Evolutionary conservation across 345 rosid genomes (phyloP).

Genomic region (Isatis tinctoria): DNA sequence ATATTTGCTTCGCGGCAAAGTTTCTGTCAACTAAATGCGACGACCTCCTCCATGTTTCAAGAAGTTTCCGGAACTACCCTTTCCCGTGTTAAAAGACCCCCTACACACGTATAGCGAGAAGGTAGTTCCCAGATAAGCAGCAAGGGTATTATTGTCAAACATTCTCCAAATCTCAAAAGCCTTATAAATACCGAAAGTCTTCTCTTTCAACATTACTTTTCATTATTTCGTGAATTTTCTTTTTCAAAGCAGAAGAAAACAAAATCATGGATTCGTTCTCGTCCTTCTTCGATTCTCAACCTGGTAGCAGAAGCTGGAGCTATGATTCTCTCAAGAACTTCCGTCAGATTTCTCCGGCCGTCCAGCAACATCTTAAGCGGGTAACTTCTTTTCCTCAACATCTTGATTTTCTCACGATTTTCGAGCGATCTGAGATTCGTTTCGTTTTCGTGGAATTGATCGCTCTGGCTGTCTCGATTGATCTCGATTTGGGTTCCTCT

Average conservation of each 20-base stretch:
- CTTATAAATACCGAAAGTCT: slow-evolving; percentile 2
- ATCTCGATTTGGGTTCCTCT: neutral
- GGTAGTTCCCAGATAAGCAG: neutral
- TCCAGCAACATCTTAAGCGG: slow-evolving; percentile 87
- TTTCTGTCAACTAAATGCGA: neutral
- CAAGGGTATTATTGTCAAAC: neutral
- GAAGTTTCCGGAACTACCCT: slow-evolving; percentile 28
- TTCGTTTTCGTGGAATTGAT: neutral
- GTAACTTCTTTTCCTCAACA: too few species aligned
- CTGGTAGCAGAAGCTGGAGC: slow-evolving; percentile 52
- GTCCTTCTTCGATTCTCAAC: slow-evolving; percentile 68
- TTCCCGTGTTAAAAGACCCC: neutral
- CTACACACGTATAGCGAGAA: neutral
- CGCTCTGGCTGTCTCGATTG: neutral
- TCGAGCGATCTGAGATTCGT: neutral
- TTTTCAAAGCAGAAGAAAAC: neutral
- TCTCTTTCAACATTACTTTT: neutral
- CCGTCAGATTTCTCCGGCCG: slow-evolving; percentile 60
- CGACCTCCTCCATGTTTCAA: neutral
- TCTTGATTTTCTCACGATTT: neutral
- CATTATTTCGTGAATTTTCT: neutral
- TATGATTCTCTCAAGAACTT: slow-evolving; percentile 67
- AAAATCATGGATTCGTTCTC: slow-evolving; percentile 65
- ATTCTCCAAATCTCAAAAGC: neutral
- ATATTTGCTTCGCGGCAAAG: slow-evolving; percentile 25